Evolutionary conservation across 176 grass and related monocot species (phyloP).

Genomic region (Echinochloa phyllopogon): DNA sequence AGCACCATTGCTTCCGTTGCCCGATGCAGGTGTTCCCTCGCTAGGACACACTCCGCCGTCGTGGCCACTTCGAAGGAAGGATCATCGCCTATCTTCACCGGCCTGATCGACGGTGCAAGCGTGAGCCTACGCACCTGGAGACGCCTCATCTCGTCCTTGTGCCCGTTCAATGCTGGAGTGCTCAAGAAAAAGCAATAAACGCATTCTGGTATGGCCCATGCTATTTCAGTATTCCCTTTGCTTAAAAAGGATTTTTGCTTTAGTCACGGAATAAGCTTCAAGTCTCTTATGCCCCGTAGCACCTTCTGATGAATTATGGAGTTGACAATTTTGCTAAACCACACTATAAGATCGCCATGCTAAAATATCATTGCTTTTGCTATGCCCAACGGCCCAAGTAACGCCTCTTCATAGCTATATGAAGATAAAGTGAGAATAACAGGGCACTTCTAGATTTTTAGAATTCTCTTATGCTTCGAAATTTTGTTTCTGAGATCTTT

Average conservation of each 20-base stretch:
- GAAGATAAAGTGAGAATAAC: not conserved
- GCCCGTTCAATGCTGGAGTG: slow-evolving; percentile 60
- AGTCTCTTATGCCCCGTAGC: not conserved
- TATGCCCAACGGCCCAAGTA: slow-evolving; percentile 8
- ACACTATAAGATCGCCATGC: not conserved
- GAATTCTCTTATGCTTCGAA: not conserved
- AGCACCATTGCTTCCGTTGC: too few species aligned
- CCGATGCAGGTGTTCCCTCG: too few species aligned
- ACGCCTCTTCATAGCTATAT: not conserved
- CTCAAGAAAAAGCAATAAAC: slow-evolving; percentile 52
- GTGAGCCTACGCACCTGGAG: too few species aligned
- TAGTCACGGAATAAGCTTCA: not conserved
- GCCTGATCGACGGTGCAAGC: too few species aligned
- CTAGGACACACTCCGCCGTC: too few species aligned
- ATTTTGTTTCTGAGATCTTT: not conserved
- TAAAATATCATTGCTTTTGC: not conserved
- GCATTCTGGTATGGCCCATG: slow-evolving; percentile 62
- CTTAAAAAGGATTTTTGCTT: not conserved
- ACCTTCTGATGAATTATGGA: not conserved
- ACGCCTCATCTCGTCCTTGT: too few species aligned
- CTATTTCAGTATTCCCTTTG: slow-evolving; percentile 13
- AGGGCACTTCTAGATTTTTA: not conserved
- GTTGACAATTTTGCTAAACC: not conserved
- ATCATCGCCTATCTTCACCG: too few species aligned
- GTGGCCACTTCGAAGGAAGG: too few species aligned